Evolutionary conservation across 176 grass and related monocot genomes (phyloP), one percentile per base, ranked within the genome.

Genomic region (Eremochloa ophiuroides): DNA sequence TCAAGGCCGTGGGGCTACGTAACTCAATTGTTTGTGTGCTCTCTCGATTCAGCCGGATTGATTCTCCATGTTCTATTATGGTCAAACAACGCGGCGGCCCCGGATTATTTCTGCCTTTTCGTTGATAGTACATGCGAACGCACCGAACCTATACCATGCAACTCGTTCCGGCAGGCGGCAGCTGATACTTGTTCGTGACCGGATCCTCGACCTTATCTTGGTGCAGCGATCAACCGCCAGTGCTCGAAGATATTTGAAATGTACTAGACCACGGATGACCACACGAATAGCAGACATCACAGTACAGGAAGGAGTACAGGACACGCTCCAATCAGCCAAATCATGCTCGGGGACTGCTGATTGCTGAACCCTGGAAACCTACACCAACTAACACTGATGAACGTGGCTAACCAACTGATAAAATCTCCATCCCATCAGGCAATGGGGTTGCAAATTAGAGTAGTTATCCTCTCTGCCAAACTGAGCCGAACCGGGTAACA

Each of bases 51-150:
- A 66, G 53, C 47, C 37, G 27, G 20, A 35, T 20, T 26, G 2
- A 48, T 67, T 27, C 43, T 58, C 46, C 37, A n/a, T 13, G 20
- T 29, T 15, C 26, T 26, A 6, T 4, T 38, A 6, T n/a, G 69
- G 77, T 81, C 78, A 81, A 81, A 81, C 71, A 81, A 75, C 60
- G 61, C 60, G 77, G 48, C 85, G 2, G 28, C 27, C 10, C 23
- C 47, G 37, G 69, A 47, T 71, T 47, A 53, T 38, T 48, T 43
- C 25, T 26, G 20, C 33, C 33, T 68, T 68, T 28, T 15, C 26
- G 61, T 37, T 16, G 46, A 66, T 60, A 69, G 43, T 61, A 25
- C 43, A 50, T 58, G 35, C 73, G 5, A 67, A 4, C 73, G 38
- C 37, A 28, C 18, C 44, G 61, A 78, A 27, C 11, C 42, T n/a